Evolutionary conservation across 2,329 filamentous ascomycete genomes (phyloP).

Genomic region (Paecilomyces formosus): DNA sequence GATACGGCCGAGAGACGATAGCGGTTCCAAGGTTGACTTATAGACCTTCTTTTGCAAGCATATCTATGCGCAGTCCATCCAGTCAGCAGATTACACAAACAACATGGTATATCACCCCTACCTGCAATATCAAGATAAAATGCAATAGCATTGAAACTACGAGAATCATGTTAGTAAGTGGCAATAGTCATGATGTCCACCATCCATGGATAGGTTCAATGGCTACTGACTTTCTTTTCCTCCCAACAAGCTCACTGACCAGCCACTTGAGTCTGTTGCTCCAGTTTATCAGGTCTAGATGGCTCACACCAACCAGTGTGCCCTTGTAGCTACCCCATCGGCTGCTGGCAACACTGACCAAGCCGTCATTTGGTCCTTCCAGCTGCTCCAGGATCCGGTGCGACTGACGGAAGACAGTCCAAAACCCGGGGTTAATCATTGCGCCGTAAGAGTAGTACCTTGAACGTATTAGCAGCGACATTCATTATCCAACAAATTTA

Average conservation of each 20-base stretch:
- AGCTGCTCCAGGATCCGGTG: conserved; percentile 46
- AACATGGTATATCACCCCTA: conserved; percentile 21
- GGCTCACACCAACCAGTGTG: conserved; percentile 55
- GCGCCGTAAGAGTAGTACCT: conserved; percentile 60
- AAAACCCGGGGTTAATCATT: conserved; percentile 46
- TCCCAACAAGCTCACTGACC: conserved; percentile 49
- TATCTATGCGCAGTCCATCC: conserved; percentile 37
- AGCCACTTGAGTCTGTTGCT: conserved; percentile 55
- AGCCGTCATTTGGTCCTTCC: conserved; percentile 56
- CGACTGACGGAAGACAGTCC: conserved; percentile 50
- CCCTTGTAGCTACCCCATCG: conserved; percentile 57
- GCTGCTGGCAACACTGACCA: conserved; percentile 54
- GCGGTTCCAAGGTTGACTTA: conserved; percentile 12
- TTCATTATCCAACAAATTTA: not conserved
- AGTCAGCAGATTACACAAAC: not conserved
- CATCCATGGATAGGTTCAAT: not conserved
- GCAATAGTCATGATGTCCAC: not conserved
- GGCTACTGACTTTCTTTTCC: conserved; percentile 43
- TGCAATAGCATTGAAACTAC: conserved; percentile 56
- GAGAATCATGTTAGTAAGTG: conserved; percentile 7
- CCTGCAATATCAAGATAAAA: conserved; percentile 60
- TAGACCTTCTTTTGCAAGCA: conserved; percentile 61
- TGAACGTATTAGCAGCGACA: not conserved
- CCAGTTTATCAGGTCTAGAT: conserved; percentile 61
- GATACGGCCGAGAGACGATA: not conserved